A percentile compares a stretch with the other conserved stretches of the same genome.
phyloP scores from a whole-genome alignment of 2,329 filamentous ascomycete genomes.

The Colletotrichum truncatum region DNA sequence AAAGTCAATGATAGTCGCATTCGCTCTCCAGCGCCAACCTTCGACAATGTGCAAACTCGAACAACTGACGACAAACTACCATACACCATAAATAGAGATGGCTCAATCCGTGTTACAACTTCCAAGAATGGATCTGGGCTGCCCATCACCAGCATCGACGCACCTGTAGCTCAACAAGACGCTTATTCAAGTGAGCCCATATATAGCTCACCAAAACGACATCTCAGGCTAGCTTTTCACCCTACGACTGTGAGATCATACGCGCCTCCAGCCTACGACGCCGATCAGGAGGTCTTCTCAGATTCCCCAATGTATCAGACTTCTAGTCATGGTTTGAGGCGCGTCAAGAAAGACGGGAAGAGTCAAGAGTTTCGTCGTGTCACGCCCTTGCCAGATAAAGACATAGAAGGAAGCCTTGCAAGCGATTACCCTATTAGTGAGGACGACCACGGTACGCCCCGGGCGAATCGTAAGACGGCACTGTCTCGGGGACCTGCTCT shows the following conservation, averaged over 20 bases:
- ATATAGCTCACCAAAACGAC: conserved; percentile 32
- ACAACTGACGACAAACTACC: conserved; percentile 28
- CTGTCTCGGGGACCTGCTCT: conserved; percentile 32
- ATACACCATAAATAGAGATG: conserved; percentile 47
- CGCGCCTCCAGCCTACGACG: conserved; percentile 34
- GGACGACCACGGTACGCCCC: conserved; percentile 30
- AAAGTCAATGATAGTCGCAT: conserved; percentile 15
- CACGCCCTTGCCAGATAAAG: not conserved
- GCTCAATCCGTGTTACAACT: conserved; percentile 42
- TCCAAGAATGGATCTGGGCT: conserved; percentile 31
- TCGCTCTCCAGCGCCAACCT: conserved; percentile 15
- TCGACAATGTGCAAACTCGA: not conserved
- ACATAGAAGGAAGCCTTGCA: conserved; percentile 17
- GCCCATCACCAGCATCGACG: conserved; percentile 32
- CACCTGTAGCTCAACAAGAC: conserved; percentile 29
- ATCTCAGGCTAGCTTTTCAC: conserved; percentile 50
- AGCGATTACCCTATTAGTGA: conserved; percentile 22
- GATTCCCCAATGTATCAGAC: conserved; percentile 34
- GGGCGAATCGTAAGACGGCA: conserved; percentile 31
- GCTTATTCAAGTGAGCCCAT: not conserved
- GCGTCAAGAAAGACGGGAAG: not conserved
- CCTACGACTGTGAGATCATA: conserved; percentile 43
- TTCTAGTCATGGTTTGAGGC: conserved; percentile 23
- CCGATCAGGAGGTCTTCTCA: conserved; percentile 38
- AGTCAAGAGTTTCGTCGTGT: not conserved